phyloP scores from a whole-genome alignment of 2,329 filamentous ascomycete genomes.

The Hypoxylon sp. region DNA sequence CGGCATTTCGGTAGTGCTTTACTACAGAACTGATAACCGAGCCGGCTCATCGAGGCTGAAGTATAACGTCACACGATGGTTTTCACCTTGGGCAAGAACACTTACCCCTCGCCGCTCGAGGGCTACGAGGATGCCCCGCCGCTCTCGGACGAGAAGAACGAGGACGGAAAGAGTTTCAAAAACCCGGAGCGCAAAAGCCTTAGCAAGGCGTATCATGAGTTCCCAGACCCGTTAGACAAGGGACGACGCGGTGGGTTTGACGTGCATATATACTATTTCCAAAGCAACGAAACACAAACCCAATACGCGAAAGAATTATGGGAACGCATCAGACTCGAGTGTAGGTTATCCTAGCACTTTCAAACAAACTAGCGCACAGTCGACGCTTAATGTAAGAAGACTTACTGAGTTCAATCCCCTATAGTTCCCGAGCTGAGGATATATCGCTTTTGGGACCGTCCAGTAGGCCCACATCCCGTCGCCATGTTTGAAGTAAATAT shows the following conservation, averaged over 20 bases:
- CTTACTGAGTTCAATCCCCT: conserved; percentile 5
- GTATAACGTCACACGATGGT: conserved; percentile 42
- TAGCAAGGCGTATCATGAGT: conserved; percentile 77
- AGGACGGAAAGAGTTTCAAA: conserved; percentile 81
- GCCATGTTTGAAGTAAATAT: conserved; percentile 95
- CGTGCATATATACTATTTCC: conserved; percentile 86
- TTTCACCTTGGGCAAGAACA: conserved; percentile 48
- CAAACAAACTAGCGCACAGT: neutral
- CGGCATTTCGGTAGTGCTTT: neutral
- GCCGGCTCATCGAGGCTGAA: neutral
- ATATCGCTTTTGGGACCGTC: conserved; percentile 80
- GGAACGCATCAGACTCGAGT: conserved; percentile 84
- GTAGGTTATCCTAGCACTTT: conserved; percentile 58
- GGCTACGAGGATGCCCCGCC: conserved; percentile 69
- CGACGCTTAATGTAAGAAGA: conserved; percentile 1
- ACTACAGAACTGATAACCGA: neutral
- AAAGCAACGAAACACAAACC: conserved; percentile 70
- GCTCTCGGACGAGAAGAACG: conserved; percentile 67
- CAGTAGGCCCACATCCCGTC: conserved; percentile 83
- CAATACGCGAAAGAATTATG: conserved; percentile 78
- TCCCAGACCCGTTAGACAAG: conserved; percentile 75
- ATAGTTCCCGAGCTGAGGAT: conserved; percentile 86
- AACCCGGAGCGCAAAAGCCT: conserved; percentile 69
- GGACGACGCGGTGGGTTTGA: conserved; percentile 80
- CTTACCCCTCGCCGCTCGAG: conserved; percentile 67